These are phyloP conservation scores for Globisporangium spinosum DNA, from an alignment of 352 stramenopile genomes.

Conservation along the genomic window DNA sequence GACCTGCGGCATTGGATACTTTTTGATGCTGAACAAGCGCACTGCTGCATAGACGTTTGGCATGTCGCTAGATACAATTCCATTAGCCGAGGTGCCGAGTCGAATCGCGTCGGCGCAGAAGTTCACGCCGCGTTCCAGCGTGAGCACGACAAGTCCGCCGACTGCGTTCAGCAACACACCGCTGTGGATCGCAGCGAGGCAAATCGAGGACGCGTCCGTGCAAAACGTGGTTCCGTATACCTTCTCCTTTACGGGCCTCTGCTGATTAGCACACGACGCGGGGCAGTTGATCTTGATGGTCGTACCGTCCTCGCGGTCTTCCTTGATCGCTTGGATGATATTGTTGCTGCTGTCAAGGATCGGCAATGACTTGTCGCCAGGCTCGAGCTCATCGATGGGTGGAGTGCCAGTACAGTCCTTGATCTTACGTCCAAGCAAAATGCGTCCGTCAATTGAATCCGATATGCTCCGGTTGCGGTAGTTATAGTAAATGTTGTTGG, in stretches of 20 bases:
- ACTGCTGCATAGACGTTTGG: conserved; percentile 28
- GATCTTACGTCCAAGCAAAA: conserved; percentile 60
- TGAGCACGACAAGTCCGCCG: conserved; percentile 71
- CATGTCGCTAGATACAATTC: conserved; percentile 54
- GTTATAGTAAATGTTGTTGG: conserved; percentile 95
- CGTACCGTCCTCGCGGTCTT: conserved; percentile 89
- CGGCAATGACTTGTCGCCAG: conserved; percentile 47
- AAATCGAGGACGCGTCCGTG: conserved; percentile 89
- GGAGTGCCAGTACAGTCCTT: conserved; percentile 92
- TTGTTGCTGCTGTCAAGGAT: conserved; percentile 20
- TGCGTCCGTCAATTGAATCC: conserved; percentile 41
- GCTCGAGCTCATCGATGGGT: conserved; percentile 79
- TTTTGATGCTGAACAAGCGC: conserved; percentile 53
- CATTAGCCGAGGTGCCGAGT: conserved; percentile 44
- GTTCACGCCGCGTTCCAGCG: conserved; percentile 45
- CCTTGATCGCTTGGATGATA: conserved; percentile 39
- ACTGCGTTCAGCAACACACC: conserved; percentile 53
- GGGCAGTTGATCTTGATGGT: conserved; percentile 85
- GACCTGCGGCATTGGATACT: conserved; percentile 48
- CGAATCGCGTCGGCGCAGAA: conserved; percentile 25
- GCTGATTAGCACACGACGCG: conserved; percentile 35
- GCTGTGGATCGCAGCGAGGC: conserved; percentile 88
- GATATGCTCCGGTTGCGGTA: conserved; percentile 42
- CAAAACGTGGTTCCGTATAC: conserved; percentile 80
- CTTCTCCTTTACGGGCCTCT: conserved; percentile 6